Evolutionary conservation across 345 rosid species (phyloP), one percentile per base, ranked within the genome.

Genomic region (Gossypioides kirkii): DNA sequence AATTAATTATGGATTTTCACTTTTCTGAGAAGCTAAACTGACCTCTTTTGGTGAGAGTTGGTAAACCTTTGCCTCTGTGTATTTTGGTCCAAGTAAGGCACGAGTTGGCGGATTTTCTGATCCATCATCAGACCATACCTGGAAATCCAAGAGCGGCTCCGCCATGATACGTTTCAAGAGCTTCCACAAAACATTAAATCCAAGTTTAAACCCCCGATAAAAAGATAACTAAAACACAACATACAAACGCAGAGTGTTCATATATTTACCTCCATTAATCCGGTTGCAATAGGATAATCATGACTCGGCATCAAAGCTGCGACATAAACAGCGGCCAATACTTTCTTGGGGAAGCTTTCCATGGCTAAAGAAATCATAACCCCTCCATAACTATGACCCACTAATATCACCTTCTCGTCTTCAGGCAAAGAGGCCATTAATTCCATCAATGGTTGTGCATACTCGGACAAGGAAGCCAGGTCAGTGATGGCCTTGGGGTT

Each of bases 321-420:
- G n/a, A 72, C 63, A 67, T 61, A 84, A 50, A 78, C 77, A 0
- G 70, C 83, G 2, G 60, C 82, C 0, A 61, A 22, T 2, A 83
- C 41, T 41, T 81, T 81, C 14, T 72, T 45, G 0, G 86, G 78
- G 66, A 76, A 85, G 16, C 60, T 77, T 50, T 83, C 85, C 78
- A 80, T 74, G 11, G 84, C 86, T 2, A 79, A 46, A 41, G 86
- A 76, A 36, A 81, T 14, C 3, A 32, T 20, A 4, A 83, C 8
- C 13, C 86, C 86, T 1, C 84, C 86, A 3, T 49, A 62, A 52
- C 80, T 86, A 46, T 83, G 86, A 1, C 82, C 82, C 2, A 83
- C 89, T 43, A 86, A 8, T 2, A 79, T 60, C 69, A 62, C 67
- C 47, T 38, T n/a, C 25, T 62, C 67, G 2, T 62, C 47, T 13